Base-by-base conservation (phyloP, 1,284 basidiomycete genomes). In the Vanrija pseudolonga region DNA sequence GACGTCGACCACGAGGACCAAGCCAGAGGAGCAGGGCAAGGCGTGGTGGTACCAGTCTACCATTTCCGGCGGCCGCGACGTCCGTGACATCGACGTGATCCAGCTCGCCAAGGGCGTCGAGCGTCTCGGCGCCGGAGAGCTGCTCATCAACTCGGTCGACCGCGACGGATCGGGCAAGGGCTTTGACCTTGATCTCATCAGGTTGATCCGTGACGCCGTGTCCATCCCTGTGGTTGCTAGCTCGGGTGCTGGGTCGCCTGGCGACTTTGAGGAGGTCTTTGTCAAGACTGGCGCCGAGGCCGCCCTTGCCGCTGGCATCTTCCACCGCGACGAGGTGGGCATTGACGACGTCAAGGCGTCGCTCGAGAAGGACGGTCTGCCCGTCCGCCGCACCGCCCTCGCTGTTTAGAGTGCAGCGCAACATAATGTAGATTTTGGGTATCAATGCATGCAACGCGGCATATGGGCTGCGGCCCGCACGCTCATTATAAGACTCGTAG, bases 21-120 rank as follows among this genome's bases (percentile, higher is more conserved):
- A 74, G 39, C 80, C 80, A 68, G 78, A 77, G 51, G 87, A 87
- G 64, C 78, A 83, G 55, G 87, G 85, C 53, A 86, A 87, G 72
- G 85, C 85, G 44, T 97, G 96, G 93, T 98, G 95, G 95, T 99
- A 99, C 77, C 90, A 93, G 71, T 98, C 95, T 75, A 98, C 96
- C 14, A 88, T 97, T 51, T 90, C 88, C 6, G 95, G 96, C 45
- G 96, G 96, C 17, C 85, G 96, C 38, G 89, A 92, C 69, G 73
- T 81, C 38, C 83, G 93, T n/a, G 85, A 86, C 51, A 76, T 99
- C n/a, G 96, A 96, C 19, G 96, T 88, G 18, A 85, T 93, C 19
- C 87, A 98, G 77, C 84, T 99, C 18, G 92, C 91, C 2, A 81
- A 84, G 48, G 96, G 94, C 20, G 91, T 88, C 18, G 90, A 96